Evolutionary conservation across 768 basidiomycete genomes (phyloP), one percentile per base, ranked within the genome.

Genomic region (Phylloporus arenicola): DNA sequence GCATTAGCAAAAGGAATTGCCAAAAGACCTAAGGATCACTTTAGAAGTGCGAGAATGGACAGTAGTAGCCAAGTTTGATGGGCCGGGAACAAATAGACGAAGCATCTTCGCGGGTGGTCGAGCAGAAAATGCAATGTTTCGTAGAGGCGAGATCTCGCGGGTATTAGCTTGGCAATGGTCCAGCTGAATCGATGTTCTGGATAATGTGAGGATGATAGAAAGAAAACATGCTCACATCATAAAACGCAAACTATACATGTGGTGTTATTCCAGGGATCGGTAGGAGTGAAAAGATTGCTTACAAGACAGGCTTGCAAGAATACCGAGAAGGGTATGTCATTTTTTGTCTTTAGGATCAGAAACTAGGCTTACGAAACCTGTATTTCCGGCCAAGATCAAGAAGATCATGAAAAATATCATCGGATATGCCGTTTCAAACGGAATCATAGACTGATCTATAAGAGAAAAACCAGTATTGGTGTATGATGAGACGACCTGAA

Each of bases 11-110:
- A 39, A 14, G 2, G 35, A 46, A 24, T 17, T 17, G 12, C 19
- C 11, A 30, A 30, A 4, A 37, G 25, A 27, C 33, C 22, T 10
- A 25, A 29, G 2, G 10, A 7, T 45, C 60, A 92, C 92, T 81
- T 91, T 31, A 95, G 70, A 0, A 72, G 56, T 4, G 88, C 33
- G 20, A 96, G 74, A 20, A 94, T 65, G 1, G 79, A 77, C 2
- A 91, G 54, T 6, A 96, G 79, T 57, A 95, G 88, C 90, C 92
- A 92, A 3, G 93, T 96, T 63, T 96, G 93, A 60, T 93, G 90
- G 0, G 91, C 84, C 0, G 92, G 92, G 58, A 95, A 95, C 9
- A 95, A 77, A 64, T 92, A 89, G 11, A 92, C 80, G 61, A 88
- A 94, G 67, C 92, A 95, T 54, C 90, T 81, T 11, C 95, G 82